Evolutionary conservation across 1,284 basidiomycete genomes (phyloP), one percentile per base, ranked within the genome.

Genomic region (Apiotrichum mycotoxinovorans): DNA sequence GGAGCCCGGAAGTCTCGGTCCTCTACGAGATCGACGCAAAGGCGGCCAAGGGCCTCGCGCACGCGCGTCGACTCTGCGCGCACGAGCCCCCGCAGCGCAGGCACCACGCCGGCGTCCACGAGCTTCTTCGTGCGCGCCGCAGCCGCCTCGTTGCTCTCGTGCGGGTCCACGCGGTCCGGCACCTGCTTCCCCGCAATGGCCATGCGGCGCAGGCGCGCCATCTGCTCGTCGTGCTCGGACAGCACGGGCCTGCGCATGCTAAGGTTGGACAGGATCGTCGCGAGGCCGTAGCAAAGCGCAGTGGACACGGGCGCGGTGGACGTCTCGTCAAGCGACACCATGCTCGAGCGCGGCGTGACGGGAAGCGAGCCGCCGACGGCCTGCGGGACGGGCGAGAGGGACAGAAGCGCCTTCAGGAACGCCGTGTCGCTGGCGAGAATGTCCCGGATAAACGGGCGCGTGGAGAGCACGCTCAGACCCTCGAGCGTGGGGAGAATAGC

Each of bases 391-490:
- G 74, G 75, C 10, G 73, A 66, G 20, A 77, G 68, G 0, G 81
- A 72, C 67, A 89, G 84, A 7, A 94, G 79, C 33, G 79, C 76
- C 49, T 79, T 79, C 45, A 91, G 78, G 68, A 92, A 85, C 1
- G 68, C 61, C 0, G 78, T 33, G 61, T 87, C 82, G 17, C 77
- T 76, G 17, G 84, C 82, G 43, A 93, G 76, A 33, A 73, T 69
- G 61, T 87, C 85, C 73, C 90, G 89, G 62, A 89, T 79, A 1
- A 74, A 62, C 0, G 88, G 80, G 60, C 85, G 83, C 34, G 83
- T 78, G 58, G 85, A 88, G 56, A 92, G 83, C 72, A 93, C 89
- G 10, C 88, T 88, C 51, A 96, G 77, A 0, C 87, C 90, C 77
- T 96, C 92, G 20, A 93, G 79, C 9, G 84, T 85, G 62, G 89